These are phyloP conservation scores for Alternaria hordeiaustralica DNA, from an alignment of 2,329 filamentous ascomycete genomes.

Conservation along the genomic window DNA sequence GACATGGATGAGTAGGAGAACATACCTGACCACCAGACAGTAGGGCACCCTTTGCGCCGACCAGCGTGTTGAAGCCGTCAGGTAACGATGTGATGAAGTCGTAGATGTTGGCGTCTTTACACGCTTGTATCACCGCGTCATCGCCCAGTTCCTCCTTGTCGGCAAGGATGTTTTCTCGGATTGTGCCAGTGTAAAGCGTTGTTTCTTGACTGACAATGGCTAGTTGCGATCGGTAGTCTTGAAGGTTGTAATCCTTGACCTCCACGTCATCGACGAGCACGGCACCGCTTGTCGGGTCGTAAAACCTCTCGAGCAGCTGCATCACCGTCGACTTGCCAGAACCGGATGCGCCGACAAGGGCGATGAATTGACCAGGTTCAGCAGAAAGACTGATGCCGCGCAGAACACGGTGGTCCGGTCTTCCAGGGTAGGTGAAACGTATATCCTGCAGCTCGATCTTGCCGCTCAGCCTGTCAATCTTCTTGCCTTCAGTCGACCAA, in stretches of 20 bases:
- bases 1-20: neutral
- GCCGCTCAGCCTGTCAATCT: constrained; percentile 65
- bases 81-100: constrained; percentile 46
- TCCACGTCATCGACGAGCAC: constrained; percentile 84
- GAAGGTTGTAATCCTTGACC: constrained; percentile 77
- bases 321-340: constrained; percentile 96
- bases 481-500: constrained; percentile 47
- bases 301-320: constrained; percentile 90
- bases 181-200: constrained; percentile 90
- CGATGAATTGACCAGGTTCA: constrained; percentile 81
- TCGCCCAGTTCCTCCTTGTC: constrained; percentile 72
- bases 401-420: constrained; percentile 89
- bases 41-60: constrained; percentile 78
- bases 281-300: constrained; percentile 82
- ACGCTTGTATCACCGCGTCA: constrained; percentile 75
- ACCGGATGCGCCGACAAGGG: constrained; percentile 90
- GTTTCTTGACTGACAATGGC: constrained; percentile 96
- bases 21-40: constrained; percentile 67
- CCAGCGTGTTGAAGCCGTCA: constrained; percentile 83
- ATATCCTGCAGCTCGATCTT: constrained; percentile 89
- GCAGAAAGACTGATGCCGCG: constrained; percentile 79
- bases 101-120: constrained; percentile 66
- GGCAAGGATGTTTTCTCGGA: constrained; percentile 81
- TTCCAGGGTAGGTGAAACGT: constrained; percentile 91
- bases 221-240: constrained; percentile 82